A percentile compares a stretch with the other conserved stretches of the same genome.
Conservation (phyloP, 1,284 basidiomycete species). For the Mycena citricolor region DNA sequence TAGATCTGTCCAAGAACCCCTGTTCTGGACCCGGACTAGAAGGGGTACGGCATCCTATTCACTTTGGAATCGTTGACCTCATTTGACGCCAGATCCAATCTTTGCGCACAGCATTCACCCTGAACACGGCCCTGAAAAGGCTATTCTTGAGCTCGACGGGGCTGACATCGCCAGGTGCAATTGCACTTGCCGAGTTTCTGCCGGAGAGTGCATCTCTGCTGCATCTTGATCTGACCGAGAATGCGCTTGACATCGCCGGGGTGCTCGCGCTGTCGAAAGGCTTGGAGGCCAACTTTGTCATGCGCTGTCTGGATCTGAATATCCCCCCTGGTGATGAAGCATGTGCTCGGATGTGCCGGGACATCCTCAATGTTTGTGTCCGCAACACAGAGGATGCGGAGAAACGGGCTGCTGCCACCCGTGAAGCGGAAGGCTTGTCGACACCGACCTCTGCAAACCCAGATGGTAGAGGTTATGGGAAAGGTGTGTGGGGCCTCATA, state of each 20-base stretch:
- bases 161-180: conserved; percentile 84
- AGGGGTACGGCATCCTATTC: conserved; percentile 56
- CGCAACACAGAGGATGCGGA: conserved; percentile 88
- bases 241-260: conserved; percentile 84
- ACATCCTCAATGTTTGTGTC: conserved; percentile 81
- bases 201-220: conserved; percentile 86
- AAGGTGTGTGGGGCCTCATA: conserved; percentile 77
- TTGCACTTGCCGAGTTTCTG: conserved; percentile 94
- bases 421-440: conserved; percentile 24
- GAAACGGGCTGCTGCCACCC: conserved; percentile 38
- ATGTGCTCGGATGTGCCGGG: conserved; percentile 80
- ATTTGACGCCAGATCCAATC: conserved; percentile 70
- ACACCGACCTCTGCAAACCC: no score
- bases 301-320: conserved; percentile 92
- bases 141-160: conserved; percentile 88
- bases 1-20: conserved; percentile 92
- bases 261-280: conserved; percentile 90
- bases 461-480: conserved; percentile 48
- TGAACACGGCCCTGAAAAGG: conserved; percentile 90
- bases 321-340: conserved; percentile 88
- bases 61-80: not conserved
- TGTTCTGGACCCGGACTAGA: conserved; percentile 87
- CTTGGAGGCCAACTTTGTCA: conserved; percentile 77
- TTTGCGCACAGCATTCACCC: conserved; percentile 87
- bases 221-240: conserved; percentile 85